phyloP scores from a whole-genome alignment of 176 grass and related monocot species.

The Cenchrus americanus region DNA sequence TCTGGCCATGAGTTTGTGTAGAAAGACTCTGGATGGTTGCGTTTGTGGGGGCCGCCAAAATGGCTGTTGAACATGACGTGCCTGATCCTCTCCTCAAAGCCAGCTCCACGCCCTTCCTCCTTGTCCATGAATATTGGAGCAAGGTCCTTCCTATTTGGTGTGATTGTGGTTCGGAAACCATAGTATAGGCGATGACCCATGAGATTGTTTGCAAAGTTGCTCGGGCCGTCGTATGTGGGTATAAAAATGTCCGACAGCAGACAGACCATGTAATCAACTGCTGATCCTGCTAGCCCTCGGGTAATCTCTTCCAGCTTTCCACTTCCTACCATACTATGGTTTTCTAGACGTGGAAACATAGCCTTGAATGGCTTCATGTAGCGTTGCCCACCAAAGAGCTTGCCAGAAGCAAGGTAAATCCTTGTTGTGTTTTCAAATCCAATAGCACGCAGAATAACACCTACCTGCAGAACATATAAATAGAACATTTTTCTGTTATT shows the following conservation, averaged over 20 bases:
- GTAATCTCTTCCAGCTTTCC: conserved; percentile 74
- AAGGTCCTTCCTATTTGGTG: conserved; percentile 75
- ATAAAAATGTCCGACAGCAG: conserved; percentile 92
- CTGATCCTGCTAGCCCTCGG: conserved; percentile 66
- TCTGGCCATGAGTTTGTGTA: conserved; percentile 96
- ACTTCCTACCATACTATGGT: conserved; percentile 64
- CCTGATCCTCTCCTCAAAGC: conserved; percentile 76
- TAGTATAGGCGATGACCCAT: conserved; percentile 91
- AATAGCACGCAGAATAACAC: conserved; percentile 69
- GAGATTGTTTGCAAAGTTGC: conserved; percentile 95
- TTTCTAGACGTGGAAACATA: conserved; percentile 71
- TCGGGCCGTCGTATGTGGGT: conserved; percentile 86
- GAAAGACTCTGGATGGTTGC: conserved; percentile 72
- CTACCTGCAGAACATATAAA: conserved; percentile 59
- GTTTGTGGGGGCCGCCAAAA: conserved; percentile 73
- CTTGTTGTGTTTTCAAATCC: conserved; percentile 75
- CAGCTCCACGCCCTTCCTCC: conserved; percentile 58
- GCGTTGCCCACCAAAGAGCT: conserved; percentile 77
- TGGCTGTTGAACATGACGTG: conserved; percentile 68
- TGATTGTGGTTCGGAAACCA: conserved; percentile 84
- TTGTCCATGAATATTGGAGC: conserved; percentile 80
- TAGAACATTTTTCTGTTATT: neutral
- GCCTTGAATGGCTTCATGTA: conserved; percentile 83
- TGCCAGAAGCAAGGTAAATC: conserved; percentile 86
- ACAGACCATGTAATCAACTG: conserved; percentile 97